Conservation (phyloP, 306 rosid genomes). For the Hylodesmum podocarpum region DNA sequence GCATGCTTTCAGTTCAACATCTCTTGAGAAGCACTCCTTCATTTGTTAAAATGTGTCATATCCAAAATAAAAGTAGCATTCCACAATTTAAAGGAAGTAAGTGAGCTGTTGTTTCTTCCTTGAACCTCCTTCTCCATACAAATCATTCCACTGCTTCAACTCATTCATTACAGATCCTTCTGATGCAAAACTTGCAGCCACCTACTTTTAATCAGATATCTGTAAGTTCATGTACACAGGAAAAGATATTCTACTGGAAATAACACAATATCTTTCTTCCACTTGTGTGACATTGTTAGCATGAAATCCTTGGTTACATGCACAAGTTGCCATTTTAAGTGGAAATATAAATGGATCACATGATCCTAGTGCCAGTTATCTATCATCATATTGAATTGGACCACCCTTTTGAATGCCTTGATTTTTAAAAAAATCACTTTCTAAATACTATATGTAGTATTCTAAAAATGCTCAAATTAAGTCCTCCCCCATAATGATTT, state of each 20-base stretch:
- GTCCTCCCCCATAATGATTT: too few species aligned
- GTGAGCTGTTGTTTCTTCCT: constrained; percentile 93
- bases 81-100: constrained; percentile 66
- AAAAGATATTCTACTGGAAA: background rate
- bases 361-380: background rate
- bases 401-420: background rate
- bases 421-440: background rate
- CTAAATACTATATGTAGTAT: background rate
- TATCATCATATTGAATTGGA: background rate
- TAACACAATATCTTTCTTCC: background rate
- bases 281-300: background rate
- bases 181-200: constrained; percentile 86
- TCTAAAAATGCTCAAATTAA: background rate
- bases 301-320: background rate
- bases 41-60: constrained; percentile 30
- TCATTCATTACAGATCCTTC: constrained; percentile 88
- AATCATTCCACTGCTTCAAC: constrained; percentile 91
- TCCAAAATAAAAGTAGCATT: constrained; percentile 8
- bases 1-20: constrained; percentile 19
- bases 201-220: constrained; percentile 45
- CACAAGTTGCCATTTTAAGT: background rate
- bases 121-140: constrained; percentile 94
- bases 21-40: constrained; percentile 22
- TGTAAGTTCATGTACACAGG: background rate
- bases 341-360: background rate